phyloP scores from a whole-genome alignment of 192 early-diverging fungal genomes.

The Umbelopsis sp. region DNA sequence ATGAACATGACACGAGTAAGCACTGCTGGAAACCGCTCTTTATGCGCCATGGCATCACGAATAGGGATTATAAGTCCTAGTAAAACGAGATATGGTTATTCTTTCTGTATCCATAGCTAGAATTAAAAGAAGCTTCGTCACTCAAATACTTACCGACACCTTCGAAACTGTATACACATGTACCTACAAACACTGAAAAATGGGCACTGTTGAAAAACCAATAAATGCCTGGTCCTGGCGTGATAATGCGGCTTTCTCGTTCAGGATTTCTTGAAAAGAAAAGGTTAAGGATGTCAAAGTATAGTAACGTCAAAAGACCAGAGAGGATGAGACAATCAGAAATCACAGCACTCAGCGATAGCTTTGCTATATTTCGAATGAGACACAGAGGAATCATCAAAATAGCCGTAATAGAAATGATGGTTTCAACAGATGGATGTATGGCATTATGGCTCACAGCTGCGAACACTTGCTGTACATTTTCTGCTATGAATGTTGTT shows the following conservation, averaged over 20 bases:
- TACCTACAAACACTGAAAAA: slow-evolving; percentile 80
- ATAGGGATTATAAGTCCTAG: slow-evolving; percentile 65
- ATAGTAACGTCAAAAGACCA: slow-evolving; percentile 76
- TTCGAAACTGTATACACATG: slow-evolving; percentile 92
- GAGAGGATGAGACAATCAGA: slow-evolving; percentile 88
- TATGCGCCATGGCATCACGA: slow-evolving; percentile 83
- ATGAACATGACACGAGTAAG: slow-evolving; percentile 70
- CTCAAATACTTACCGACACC: slow-evolving; percentile 71
- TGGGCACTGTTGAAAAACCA: slow-evolving; percentile 63
- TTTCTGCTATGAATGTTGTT: slow-evolving; percentile 87
- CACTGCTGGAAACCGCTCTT: slow-evolving; percentile 77
- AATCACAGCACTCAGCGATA: slow-evolving; percentile 75
- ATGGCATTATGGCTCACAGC: slow-evolving; percentile 62
- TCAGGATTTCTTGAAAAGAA: slow-evolving; percentile 53
- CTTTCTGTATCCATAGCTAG: neutral
- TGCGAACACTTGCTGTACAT: slow-evolving; percentile 72
- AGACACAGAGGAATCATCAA: slow-evolving; percentile 81
- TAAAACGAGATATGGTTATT: neutral
- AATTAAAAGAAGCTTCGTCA: neutral
- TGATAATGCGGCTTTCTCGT: slow-evolving; percentile 38
- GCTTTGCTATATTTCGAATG: slow-evolving; percentile 82
- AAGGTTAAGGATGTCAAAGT: slow-evolving; percentile 70
- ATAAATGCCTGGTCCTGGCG: slow-evolving; percentile 44
- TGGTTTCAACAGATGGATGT: slow-evolving; percentile 63
- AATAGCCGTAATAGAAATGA: slow-evolving; percentile 68